Base-by-base conservation (phyloP, 2,329 filamentous ascomycete species). In the Epichloe coenophiala region DNA sequence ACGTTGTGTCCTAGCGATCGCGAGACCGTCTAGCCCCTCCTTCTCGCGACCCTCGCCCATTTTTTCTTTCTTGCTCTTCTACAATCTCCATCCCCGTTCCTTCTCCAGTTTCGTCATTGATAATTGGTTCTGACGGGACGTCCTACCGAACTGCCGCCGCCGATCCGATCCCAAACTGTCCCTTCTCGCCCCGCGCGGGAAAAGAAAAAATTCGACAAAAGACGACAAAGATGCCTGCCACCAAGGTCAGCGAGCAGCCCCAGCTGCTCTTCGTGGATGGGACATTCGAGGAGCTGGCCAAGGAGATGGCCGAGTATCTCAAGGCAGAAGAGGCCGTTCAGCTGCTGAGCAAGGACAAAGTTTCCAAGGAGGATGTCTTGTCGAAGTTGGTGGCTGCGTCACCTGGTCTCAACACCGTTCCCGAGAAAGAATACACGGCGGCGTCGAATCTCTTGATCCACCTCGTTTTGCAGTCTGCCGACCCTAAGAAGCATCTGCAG, bases 381-480 rank as follows among this genome's bases (percentile, higher is more conserved):
- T 86, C 90, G 75, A 90, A 89, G 77, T 77, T 98, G 57, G 87
- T 97, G 54, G 81, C 83, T 58, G 86, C 86, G 52, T 88, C 88
- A 49, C 71, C 78, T 49, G 78, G 78, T 47, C 76, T 98, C 65
- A 95, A 90, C 70, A 78, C 79, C 56, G 87, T 89, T 51, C 88
- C 91, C 53, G 93, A 98, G 77, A 94, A 93, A 78, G 91, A 97
- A 70, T 93, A 96, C 68, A 90, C 88, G 54, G 85, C 91, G 53
- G 88, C 91, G 54, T 96, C 96, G 74, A 97, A 98, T 73, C 84
- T 97, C 60, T 84, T 98, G 67, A 84, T 97, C 64, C 88, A 96
- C 74, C 83, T 98, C 54, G 81, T 95, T 59, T 78, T 88, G 62
- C 88, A 95, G 71, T 88, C 89, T 53, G 81, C 86, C 61, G 87